A percentile compares a stretch with the other conserved stretches of the same genome.
These are phyloP conservation scores for Yamadazyma nakazawae DNA, from an alignment of 805 yeast species.

Conservation along the genomic window DNA sequence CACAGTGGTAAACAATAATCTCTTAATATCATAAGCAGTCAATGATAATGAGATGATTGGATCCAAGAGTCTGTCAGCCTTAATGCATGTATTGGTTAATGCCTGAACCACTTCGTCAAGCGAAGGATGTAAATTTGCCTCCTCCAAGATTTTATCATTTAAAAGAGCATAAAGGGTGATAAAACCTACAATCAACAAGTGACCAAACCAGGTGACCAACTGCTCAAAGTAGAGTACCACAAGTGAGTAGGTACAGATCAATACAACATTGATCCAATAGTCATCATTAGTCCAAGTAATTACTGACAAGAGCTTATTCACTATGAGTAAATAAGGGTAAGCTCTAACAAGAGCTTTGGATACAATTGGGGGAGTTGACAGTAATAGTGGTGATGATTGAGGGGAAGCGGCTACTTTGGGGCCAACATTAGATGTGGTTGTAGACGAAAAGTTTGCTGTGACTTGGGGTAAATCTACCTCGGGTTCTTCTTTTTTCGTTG, in stretches of 20 bases:
- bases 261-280: slow-evolving; percentile 66
- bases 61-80: slow-evolving; percentile 70
- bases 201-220: slow-evolving; percentile 80
- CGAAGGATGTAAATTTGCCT: slow-evolving; percentile 68
- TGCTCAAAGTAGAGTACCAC: slow-evolving; percentile 73
- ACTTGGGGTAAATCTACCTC: slow-evolving; percentile 13
- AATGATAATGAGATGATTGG: slow-evolving; percentile 79
- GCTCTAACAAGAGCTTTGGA: slow-evolving; percentile 78
- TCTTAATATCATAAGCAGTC: slow-evolving; percentile 71
- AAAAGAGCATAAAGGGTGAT: slow-evolving; percentile 59
- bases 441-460: slow-evolving; percentile 27
- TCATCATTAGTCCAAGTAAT: slow-evolving; percentile 92
- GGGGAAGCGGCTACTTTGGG: slow-evolving; percentile 23
- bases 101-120: slow-evolving; percentile 81
- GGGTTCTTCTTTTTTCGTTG: slow-evolving; percentile 10
- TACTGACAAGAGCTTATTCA: slow-evolving; percentile 65
- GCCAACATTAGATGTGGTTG: slow-evolving; percentile 7
- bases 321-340: slow-evolving; percentile 78
- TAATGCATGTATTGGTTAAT: slow-evolving; percentile 68
- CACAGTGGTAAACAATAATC: slow-evolving; percentile 78
- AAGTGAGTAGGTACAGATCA: slow-evolving; percentile 53
- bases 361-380: slow-evolving; percentile 88
- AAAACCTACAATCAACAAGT: slow-evolving; percentile 61
- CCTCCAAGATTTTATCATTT: slow-evolving; percentile 53
- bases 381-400: slow-evolving; percentile 74